Evolutionary conservation across 352 stramenopile species (phyloP).

Genomic region (Peronospora belbahrii): DNA sequence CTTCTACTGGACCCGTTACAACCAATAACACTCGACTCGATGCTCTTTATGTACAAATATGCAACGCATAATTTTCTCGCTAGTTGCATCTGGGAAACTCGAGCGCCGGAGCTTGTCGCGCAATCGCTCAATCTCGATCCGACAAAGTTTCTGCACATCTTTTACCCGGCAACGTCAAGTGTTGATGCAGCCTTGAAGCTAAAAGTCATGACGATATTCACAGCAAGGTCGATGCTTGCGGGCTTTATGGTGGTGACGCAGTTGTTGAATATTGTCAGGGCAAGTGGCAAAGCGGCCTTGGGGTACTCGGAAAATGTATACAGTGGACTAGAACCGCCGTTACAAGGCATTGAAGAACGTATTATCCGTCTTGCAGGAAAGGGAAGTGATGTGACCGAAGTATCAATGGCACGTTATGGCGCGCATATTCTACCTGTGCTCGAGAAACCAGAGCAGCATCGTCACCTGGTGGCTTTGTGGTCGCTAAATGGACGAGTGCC

Average conservation of each 20-base stretch:
- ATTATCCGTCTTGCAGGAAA: conserved; percentile 52
- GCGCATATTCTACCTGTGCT: conserved; percentile 59
- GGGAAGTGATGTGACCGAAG: conserved; percentile 53
- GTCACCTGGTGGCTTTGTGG: conserved; percentile 44
- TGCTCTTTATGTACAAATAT: conserved; percentile 50
- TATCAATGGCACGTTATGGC: conserved; percentile 57
- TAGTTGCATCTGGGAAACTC: conserved; percentile 59
- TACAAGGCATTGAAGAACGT: conserved; percentile 46
- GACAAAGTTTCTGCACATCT: conserved; percentile 17
- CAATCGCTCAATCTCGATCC: conserved; percentile 36
- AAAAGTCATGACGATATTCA: conserved; percentile 37
- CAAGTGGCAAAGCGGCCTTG: conserved; percentile 36
- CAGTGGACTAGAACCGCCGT: conserved; percentile 36
- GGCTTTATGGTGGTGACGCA: conserved; percentile 62
- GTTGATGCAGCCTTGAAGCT: conserved; percentile 35
- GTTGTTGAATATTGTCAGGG: conserved; percentile 51
- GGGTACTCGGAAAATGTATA: conserved; percentile 48
- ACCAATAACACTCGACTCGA: conserved; percentile 19
- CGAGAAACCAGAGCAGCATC: conserved; percentile 37
- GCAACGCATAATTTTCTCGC: conserved; percentile 52
- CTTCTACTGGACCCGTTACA: conserved; percentile 32
- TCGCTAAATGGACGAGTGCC: conserved; percentile 47
- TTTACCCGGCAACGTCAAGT: conserved; percentile 27
- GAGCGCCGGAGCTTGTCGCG: conserved; percentile 33
- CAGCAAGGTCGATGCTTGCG: conserved; percentile 38